A percentile compares a stretch with the other conserved stretches of the same genome.
These are phyloP conservation scores for Metschnikowia rubicola DNA, from an alignment of 805 yeast species.

Conservation along the genomic window DNA sequence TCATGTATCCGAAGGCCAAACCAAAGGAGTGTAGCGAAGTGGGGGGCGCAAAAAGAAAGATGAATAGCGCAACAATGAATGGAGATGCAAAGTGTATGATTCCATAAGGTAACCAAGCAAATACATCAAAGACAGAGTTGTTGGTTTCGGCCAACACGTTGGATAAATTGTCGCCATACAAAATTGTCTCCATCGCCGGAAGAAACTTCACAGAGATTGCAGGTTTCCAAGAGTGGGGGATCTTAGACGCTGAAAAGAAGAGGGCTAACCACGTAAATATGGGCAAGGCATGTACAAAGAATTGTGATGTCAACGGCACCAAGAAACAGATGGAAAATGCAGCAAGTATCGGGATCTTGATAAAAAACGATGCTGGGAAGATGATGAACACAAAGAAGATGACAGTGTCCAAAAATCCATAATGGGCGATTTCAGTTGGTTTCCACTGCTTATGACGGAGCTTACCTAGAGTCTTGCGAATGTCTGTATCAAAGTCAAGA, in stretches of 20 bases:
- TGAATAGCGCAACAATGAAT: constrained; percentile 71
- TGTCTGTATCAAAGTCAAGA: constrained; percentile 47
- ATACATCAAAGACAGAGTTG: constrained; percentile 62
- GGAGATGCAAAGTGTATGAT: constrained; percentile 88
- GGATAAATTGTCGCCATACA: constrained; percentile 87
- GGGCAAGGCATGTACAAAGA: constrained; percentile 79
- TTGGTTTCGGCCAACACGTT: constrained; percentile 76
- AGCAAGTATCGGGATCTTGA: constrained; percentile 38
- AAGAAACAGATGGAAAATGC: constrained; percentile 46
- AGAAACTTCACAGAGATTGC: constrained; percentile 84
- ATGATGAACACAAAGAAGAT: constrained; percentile 56
- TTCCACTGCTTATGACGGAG: constrained; percentile 43
- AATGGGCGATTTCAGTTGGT: constrained; percentile 49
- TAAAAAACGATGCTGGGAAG: constrained; percentile 51
- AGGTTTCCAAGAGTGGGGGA: constrained; percentile 74
- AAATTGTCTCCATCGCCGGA: constrained; percentile 87
- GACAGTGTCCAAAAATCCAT: constrained; percentile 48
- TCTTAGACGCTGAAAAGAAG: constrained; percentile 71
- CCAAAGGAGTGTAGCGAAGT: constrained; percentile 77
- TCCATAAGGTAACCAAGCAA: constrained; percentile 97
- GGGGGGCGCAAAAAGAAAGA: constrained; percentile 91
- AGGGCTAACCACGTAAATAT: constrained; percentile 82
- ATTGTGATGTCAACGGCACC: constrained; percentile 78
- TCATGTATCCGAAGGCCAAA: constrained; percentile 94
- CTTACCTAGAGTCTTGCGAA: constrained; percentile 37